A percentile compares a stretch with the other conserved stretches of the same genome.
phyloP scores from a whole-genome alignment of 371 early-diverging fungal genomes.

The Mortierella sp. region DNA sequence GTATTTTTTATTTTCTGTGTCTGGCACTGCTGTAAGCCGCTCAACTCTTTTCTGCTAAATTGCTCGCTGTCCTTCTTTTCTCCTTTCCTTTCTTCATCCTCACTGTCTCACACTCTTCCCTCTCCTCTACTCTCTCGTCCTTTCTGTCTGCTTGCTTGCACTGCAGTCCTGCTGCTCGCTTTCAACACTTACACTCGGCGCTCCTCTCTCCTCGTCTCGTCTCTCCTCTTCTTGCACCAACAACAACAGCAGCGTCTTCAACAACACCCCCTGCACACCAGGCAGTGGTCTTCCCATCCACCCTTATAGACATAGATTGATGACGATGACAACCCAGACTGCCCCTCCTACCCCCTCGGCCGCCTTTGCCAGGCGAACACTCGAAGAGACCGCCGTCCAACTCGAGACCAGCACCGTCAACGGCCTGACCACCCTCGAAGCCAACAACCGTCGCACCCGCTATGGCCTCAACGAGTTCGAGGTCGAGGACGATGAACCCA shows the following conservation, averaged over 20 bases:
- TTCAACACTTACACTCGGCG: background rate
- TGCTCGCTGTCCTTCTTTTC: no score
- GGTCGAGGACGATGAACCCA: conserved; percentile 71
- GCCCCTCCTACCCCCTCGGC: conserved; percentile 68
- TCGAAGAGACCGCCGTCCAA: conserved; percentile 66
- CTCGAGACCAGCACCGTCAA: conserved; percentile 64
- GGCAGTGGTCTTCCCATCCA: background rate
- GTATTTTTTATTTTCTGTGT: no score
- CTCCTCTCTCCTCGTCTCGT: background rate
- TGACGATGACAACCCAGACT: conserved; percentile 46
- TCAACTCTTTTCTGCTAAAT: no score
- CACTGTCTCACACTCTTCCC: background rate
- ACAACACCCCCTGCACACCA: background rate
- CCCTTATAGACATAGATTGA: background rate
- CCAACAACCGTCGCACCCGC: conserved; percentile 64
- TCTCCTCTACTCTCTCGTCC: background rate
- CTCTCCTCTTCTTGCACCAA: background rate
- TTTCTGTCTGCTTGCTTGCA: background rate
- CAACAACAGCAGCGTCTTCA: background rate
- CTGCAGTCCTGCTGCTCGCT: conserved; percentile 15
- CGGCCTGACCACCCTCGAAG: conserved; percentile 69
- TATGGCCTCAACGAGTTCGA: conserved; percentile 80
- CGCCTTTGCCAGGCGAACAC: conserved; percentile 69
- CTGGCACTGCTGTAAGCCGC: no score
- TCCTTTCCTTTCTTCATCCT: background rate